Evolutionary conservation across 371 early-diverging fungal genomes (phyloP).

Genomic region (Mucor circinelloides): DNA sequence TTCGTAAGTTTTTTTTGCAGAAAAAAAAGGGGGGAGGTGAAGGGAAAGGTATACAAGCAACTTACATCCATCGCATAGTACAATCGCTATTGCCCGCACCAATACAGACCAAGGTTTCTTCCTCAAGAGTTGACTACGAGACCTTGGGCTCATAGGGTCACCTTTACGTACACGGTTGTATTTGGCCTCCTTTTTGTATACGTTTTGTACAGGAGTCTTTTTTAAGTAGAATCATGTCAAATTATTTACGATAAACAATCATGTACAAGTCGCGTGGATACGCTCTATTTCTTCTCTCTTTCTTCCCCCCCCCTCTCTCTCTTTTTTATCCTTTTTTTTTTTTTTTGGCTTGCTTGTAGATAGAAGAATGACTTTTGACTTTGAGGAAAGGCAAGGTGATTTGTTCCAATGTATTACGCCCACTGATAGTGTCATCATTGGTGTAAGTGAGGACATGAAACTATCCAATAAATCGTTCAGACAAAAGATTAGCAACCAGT

Average conservation of each 20-base stretch:
- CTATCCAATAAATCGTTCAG: conserved; percentile 30
- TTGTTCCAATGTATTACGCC: conserved; percentile 26
- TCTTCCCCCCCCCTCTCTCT: conserved; percentile 4
- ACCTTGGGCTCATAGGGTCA: neutral
- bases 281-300: conserved; percentile 3
- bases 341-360: conserved; percentile 2
- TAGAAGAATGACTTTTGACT: conserved; percentile 41
- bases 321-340: conserved; percentile 12
- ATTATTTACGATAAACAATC: neutral
- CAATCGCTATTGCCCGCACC: neutral
- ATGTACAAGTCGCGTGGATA: neutral
- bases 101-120: conserved; percentile 1
- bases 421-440: conserved; percentile 28
- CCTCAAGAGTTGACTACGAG: neutral
- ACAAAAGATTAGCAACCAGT: conserved; percentile 26
- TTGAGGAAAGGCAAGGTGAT: conserved; percentile 38
- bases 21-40: too few species aligned
- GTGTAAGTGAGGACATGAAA: conserved; percentile 36
- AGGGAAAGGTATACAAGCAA: neutral
- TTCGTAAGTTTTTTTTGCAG: conserved; percentile 5
- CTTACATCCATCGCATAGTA: neutral
- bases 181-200: neutral
- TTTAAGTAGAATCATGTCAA: neutral
- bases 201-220: neutral
- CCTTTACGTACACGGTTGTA: neutral